These are phyloP conservation scores for Entomortierella lignicola DNA, from an alignment of 192 early-diverging fungal genomes.

Conservation along the genomic window DNA sequence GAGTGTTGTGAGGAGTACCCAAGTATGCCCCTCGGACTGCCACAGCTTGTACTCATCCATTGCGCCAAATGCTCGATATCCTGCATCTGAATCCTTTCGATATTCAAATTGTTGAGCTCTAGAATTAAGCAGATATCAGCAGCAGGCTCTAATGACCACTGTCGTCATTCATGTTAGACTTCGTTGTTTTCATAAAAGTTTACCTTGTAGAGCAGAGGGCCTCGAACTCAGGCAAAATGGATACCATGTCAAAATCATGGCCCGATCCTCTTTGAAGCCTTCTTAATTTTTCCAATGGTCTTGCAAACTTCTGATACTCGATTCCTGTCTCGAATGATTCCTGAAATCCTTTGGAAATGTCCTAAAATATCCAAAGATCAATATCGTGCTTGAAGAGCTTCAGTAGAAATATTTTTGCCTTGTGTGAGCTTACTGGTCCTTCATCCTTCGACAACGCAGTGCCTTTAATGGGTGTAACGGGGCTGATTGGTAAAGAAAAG, in stretches of 20 bases:
- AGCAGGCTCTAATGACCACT: not conserved
- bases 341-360: conserved; percentile 5
- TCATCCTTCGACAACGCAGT: no score
- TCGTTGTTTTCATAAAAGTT: not conserved
- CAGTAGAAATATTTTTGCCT: not conserved
- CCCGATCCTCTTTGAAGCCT: not conserved
- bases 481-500: not conserved
- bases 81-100: conserved; percentile 23
- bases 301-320: conserved; percentile 37
- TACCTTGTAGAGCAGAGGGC: conserved; percentile 32
- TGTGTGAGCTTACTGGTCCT: no score
- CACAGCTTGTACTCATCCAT: conserved; percentile 39
- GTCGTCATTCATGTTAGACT: no score
- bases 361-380: not conserved
- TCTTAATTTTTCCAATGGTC: conserved; percentile 20
- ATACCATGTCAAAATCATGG: conserved; percentile 5
- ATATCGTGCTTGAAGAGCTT: not conserved
- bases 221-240: conserved; percentile 34
- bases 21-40: conserved; percentile 43
- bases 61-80: conserved; percentile 4
- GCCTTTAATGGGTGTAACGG: not conserved
- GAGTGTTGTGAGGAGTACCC: conserved; percentile 34
- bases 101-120: conserved; percentile 30
- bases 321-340: conserved; percentile 26
- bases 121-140: not conserved